A percentile compares a stretch with the other conserved stretches of the same genome.
These are phyloP conservation scores for Phytophthora podocarpi DNA, from an alignment of 352 stramenopile species.

Conservation along the genomic window DNA sequence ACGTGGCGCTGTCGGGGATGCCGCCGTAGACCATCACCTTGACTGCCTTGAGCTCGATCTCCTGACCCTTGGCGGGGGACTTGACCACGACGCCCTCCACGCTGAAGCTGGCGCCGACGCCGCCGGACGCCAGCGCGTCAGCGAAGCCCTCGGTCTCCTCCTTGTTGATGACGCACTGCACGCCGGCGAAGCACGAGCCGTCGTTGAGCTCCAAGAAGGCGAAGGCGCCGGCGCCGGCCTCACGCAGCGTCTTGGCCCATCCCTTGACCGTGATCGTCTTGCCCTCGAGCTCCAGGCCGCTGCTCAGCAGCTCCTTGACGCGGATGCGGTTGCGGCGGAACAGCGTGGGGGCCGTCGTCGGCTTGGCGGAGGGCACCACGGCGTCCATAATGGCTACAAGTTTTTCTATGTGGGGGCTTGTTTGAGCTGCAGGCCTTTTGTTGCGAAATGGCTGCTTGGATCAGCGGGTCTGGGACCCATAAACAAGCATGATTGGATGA, in stretches of 20 bases:
- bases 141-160: conserved; percentile 83
- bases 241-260: conserved; percentile 93
- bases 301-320: conserved; percentile 81
- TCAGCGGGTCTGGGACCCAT: not conserved
- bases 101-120: conserved; percentile 85
- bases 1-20: conserved; percentile 87
- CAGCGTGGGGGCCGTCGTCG: conserved; percentile 56
- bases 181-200: conserved; percentile 85
- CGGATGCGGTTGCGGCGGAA: conserved; percentile 86
- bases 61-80: conserved; percentile 90
- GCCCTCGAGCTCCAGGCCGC: conserved; percentile 68
- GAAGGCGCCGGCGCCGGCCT: conserved; percentile 89
- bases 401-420: not conserved
- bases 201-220: conserved; percentile 97
- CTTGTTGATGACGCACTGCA: conserved; percentile 90
- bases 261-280: conserved; percentile 93
- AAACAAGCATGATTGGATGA: conserved; percentile 29
- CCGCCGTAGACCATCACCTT: conserved; percentile 86
- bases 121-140: conserved; percentile 75
- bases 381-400: conserved; percentile 44
- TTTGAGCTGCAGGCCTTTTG: conserved; percentile 6
- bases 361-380: conserved; percentile 45
- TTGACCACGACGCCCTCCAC: conserved; percentile 88
- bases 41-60: conserved; percentile 91
- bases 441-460: conserved; percentile 37